Conservation (phyloP, 371 early-diverging fungal genomes). For the Rhizopus stolonifer region DNA sequence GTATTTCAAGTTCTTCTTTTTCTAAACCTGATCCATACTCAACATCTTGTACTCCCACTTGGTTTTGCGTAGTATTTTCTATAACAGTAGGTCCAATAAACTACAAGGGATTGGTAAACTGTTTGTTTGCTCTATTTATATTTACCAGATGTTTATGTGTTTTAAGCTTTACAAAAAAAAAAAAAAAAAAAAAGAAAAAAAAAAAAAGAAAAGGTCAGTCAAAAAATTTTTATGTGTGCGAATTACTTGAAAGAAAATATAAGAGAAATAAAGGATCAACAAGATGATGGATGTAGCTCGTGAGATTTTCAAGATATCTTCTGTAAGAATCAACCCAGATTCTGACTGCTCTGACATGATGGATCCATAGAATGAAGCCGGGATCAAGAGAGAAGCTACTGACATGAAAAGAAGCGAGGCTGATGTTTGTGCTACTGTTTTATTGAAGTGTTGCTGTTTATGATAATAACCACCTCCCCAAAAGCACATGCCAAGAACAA, state of each 20-base stretch:
- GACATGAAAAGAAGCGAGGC: slow-evolving; percentile 76
- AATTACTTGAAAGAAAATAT: slow-evolving; percentile 71
- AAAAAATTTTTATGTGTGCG: too few species aligned
- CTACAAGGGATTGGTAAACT: background rate
- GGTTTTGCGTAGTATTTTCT: too few species aligned
- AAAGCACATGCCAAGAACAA: slow-evolving; percentile 80
- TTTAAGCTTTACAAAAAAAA: slow-evolving; percentile 51
- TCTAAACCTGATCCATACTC: too few species aligned
- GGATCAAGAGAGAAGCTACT: slow-evolving; percentile 73
- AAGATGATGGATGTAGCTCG: slow-evolving; percentile 73
- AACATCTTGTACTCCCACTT: too few species aligned
- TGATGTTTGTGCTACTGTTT: slow-evolving; percentile 77
- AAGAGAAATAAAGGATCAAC: slow-evolving; percentile 71
- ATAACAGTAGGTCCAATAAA: slow-evolving; percentile 24
- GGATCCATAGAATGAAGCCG: slow-evolving; percentile 73
- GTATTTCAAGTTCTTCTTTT: slow-evolving; percentile 50
- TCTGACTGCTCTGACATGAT: slow-evolving; percentile 10
- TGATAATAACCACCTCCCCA: slow-evolving; percentile 72
- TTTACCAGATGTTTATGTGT: slow-evolving; percentile 67
- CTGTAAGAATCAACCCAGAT: slow-evolving; percentile 1
- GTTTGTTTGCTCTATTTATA: background rate
- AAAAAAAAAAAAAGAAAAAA: too few species aligned
- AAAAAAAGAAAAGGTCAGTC: background rate
- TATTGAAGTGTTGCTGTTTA: slow-evolving; percentile 72
- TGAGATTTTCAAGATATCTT: slow-evolving; percentile 59